phyloP scores from a whole-genome alignment of 1,284 basidiomycete species.

The Trametes polyzona region DNA sequence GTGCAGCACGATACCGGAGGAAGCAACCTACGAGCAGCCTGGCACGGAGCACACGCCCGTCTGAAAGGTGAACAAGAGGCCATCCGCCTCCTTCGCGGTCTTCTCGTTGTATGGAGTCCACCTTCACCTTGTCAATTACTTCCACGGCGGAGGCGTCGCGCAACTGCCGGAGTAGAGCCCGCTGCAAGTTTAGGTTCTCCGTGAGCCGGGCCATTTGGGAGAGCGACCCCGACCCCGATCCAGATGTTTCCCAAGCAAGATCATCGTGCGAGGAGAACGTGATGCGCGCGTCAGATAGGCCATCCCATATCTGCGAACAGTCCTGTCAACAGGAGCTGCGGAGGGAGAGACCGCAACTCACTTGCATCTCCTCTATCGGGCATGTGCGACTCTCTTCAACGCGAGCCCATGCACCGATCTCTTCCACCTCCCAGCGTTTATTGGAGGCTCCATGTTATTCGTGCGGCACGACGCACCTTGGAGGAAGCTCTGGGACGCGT shows the following conservation, averaged over 20 bases:
- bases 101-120: conserved; percentile 61
- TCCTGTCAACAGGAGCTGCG: background rate
- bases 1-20: background rate
- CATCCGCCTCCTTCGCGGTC: conserved; percentile 56
- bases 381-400: conserved; percentile 76
- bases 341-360: conserved; percentile 33
- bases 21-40: conserved; percentile 65
- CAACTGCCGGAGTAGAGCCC: conserved; percentile 71
- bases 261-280: conserved; percentile 63
- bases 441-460: background rate
- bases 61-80: conserved; percentile 76
- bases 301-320: conserved; percentile 81
- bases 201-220: conserved; percentile 76
- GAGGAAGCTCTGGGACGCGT: conserved; percentile 79
- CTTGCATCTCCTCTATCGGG: conserved; percentile 86
- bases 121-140: conserved; percentile 70
- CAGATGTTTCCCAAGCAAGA: conserved; percentile 35
- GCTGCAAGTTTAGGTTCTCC: conserved; percentile 91
- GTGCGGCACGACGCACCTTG: conserved; percentile 53
- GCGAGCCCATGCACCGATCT: conserved; percentile 81
- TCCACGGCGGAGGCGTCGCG: conserved; percentile 48
- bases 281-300: conserved; percentile 80
- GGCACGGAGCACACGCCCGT: conserved; percentile 64
- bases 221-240: conserved; percentile 26
- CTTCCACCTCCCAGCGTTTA: conserved; percentile 46